Evolutionary conservation across 805 yeast species (phyloP).

Genomic region (Blastobotrys americana): DNA sequence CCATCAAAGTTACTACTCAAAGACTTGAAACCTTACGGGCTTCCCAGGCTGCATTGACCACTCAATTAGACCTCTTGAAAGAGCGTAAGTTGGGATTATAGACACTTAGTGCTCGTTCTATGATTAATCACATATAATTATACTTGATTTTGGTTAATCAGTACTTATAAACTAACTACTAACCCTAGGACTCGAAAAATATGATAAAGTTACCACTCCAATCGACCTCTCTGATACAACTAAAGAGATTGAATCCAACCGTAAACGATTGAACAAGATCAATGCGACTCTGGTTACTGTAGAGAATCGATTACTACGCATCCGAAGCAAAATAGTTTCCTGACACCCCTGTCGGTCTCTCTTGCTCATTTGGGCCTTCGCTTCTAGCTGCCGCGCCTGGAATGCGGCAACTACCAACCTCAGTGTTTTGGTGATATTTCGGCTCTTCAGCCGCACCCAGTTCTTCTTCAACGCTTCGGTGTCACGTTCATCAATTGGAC

Average conservation of each 20-base stretch:
- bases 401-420: no score
- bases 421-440: no score
- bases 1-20: conserved; percentile 18
- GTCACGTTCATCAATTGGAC: no score
- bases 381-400: no score
- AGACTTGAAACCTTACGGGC: conserved; percentile 19
- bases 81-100: conserved; percentile 18
- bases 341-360: no score
- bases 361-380: no score
- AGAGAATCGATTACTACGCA: conserved; percentile 12
- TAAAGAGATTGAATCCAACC: conserved; percentile 6
- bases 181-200: conserved; percentile 12
- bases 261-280: conserved; percentile 14
- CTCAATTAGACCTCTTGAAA: conserved; percentile 17
- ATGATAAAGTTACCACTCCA: conserved; percentile 9
- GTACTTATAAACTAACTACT: not conserved
- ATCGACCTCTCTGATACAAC: conserved; percentile 8
- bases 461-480: no score
- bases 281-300: conserved; percentile 13
- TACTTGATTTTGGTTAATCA: no score
- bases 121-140: no score
- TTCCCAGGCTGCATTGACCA: conserved; percentile 19
- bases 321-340: not conserved
- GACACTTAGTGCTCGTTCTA: no score
- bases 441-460: no score